Evolutionary conservation across 352 stramenopile genomes (phyloP).

Genomic region (Phytophthora vignae): DNA sequence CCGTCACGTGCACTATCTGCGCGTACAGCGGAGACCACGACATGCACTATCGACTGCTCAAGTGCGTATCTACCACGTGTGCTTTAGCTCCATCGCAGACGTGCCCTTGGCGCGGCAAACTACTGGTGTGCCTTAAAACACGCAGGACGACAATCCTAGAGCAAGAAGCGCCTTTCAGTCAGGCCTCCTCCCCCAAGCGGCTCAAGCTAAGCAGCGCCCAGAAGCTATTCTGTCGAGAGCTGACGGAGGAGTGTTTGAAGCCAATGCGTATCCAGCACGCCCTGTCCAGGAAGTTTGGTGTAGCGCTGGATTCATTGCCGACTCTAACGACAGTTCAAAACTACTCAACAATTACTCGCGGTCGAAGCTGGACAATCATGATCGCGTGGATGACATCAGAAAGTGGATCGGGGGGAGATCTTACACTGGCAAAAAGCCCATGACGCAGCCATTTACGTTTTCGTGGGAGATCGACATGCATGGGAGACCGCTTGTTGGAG

Average conservation of each 20-base stretch:
- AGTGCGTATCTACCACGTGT: not conserved
- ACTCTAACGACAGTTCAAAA: not conserved
- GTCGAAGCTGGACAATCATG: constrained; percentile 6
- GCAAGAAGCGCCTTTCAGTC: not conserved
- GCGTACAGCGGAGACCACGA: not conserved
- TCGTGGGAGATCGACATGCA: not conserved
- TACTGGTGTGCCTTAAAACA: no score
- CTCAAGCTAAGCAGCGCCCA: not conserved
- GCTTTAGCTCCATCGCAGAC: not conserved
- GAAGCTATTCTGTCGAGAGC: constrained; percentile 9
- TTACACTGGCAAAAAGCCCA: not conserved
- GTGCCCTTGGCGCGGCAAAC: not conserved
- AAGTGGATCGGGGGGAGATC: not conserved
- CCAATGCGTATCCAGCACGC: constrained; percentile 8
- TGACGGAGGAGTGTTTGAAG: not conserved
- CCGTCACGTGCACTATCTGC: not conserved
- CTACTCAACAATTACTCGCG: constrained; percentile 16
- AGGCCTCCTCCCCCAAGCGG: not conserved
- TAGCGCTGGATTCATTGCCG: not conserved
- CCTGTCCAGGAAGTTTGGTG: constrained; percentile 6
- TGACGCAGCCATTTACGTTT: constrained; percentile 11
- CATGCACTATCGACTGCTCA: not conserved
- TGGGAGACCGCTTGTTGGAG: not conserved
- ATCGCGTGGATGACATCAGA: constrained; percentile 6
- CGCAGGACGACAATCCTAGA: no score